Evolutionary conservation across 2,329 filamentous ascomycete species (phyloP).

Genomic region (Aureobasidium sp.): DNA sequence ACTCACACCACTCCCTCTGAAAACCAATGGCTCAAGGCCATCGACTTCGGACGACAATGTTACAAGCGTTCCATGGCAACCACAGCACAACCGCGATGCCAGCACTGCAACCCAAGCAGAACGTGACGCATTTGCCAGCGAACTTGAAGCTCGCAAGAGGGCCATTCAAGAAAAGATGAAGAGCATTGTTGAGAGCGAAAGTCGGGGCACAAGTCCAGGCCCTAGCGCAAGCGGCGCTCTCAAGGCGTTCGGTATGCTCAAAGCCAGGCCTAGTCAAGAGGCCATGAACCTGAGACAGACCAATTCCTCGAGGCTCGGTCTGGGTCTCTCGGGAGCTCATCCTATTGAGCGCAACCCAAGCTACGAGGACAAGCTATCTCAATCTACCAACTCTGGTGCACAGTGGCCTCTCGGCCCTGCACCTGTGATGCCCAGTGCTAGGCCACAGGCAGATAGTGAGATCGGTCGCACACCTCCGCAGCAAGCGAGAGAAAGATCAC

Average conservation of each 20-base stretch:
- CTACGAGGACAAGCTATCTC: conserved; percentile 1
- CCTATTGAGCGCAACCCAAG: not conserved
- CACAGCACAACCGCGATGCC: conserved; percentile 41
- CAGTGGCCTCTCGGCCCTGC: conserved; percentile 14
- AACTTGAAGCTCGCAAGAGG: conserved; percentile 63
- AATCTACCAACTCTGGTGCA: not conserved
- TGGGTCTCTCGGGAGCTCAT: conserved; percentile 26
- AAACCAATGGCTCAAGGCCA: conserved; percentile 6
- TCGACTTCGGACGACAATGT: conserved; percentile 18
- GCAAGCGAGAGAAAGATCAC: conserved; percentile 22
- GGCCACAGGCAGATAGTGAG: conserved; percentile 31
- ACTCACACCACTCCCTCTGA: conserved; percentile 16
- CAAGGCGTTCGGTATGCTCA: conserved; percentile 58
- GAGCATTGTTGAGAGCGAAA: conserved; percentile 59
- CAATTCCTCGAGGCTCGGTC: conserved; percentile 38
- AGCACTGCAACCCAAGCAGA: conserved; percentile 50
- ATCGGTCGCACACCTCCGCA: conserved; percentile 11
- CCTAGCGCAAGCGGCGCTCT: conserved; percentile 34
- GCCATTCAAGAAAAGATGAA: conserved; percentile 68
- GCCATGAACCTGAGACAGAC: conserved; percentile 43
- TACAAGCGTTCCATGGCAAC: conserved; percentile 37
- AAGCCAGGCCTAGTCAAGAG: conserved; percentile 60
- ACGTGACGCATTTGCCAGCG: conserved; percentile 64
- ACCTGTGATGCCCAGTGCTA: not conserved
- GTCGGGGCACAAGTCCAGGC: conserved; percentile 30